Evolutionary conservation across 306 rosid species (phyloP), one percentile per base, ranked within the genome.

Genomic region (Sphenostylis stenocarpa): DNA sequence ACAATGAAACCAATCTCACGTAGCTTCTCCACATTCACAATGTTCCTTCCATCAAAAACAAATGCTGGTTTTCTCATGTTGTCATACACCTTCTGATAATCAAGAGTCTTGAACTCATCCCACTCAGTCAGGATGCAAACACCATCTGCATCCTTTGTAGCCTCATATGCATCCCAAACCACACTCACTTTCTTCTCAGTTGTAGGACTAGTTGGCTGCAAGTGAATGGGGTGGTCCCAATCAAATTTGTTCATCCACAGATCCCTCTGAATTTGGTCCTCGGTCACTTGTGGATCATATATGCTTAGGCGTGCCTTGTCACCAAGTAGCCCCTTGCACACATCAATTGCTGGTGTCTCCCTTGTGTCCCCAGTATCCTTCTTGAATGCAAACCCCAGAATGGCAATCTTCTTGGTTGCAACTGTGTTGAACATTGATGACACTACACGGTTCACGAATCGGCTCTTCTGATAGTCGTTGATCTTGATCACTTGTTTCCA

Each of bases 401-500:
- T 38, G 17, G 97, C 96, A 8, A 93, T 82, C 90, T 89, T 93
- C 80, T 93, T 93, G 65, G 76, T 86, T 9, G 98, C 77, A 43
- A 93, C 98, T 0, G 96, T 93, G 96, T 93, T 93, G 24, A 93
- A 93, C 98, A 93, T 93, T 4, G 98, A 93, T 9, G 98, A 57
- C 15, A 93, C 98, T 0, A 91, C 93, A 28, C 98, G 93, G 85
- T 93, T 93, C 64, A 93, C 97, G 31, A 93, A 93, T 17, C 98
- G 98, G 39, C 74, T 87, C 88, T 93, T 93, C 89, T 93, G 98
- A 66, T 93, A 93, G 57, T 93, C 98, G 1, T 93, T 93, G 65
- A 93, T 88, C 97, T 91, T 91, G 88, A 93, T 91, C 39, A 93
- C 98, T 80, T 93, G 98, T 82, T 93, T 93, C 98, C 98, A 93